A percentile compares a stretch with the other conserved stretches of the same genome.
These are phyloP conservation scores for Aspergillus luchuensis DNA, from an alignment of 2,329 filamentous ascomycete species.

Conservation along the genomic window DNA sequence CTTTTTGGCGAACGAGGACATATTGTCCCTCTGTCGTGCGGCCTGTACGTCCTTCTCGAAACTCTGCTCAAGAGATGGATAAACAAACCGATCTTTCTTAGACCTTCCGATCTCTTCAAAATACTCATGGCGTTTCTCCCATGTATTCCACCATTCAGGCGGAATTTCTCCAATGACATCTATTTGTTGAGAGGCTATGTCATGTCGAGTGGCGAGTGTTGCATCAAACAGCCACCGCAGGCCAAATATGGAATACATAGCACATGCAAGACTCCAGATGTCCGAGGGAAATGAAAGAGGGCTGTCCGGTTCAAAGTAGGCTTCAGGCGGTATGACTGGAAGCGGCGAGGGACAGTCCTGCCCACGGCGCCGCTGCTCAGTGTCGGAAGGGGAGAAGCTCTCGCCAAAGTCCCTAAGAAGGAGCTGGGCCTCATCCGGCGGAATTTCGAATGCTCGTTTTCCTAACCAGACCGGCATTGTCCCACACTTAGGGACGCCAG, in stretches of 20 bases:
- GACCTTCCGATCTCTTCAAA: not conserved
- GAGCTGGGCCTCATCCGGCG: not conserved
- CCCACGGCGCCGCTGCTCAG: not conserved
- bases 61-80: not conserved
- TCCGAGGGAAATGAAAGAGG: not conserved
- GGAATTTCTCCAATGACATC: not conserved
- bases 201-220: not conserved
- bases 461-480: not conserved
- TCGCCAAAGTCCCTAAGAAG: not conserved
- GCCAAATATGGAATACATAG: not conserved
- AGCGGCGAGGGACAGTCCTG: not conserved
- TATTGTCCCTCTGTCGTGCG: not conserved
- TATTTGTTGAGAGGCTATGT: not conserved
- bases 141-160: not conserved
- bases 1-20: not conserved
- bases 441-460: not conserved
- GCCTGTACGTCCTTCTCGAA: not conserved
- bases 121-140: not conserved
- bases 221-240: not conserved
- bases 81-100: not conserved
- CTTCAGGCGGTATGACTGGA: not conserved
- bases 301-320: not conserved
- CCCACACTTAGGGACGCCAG: constrained; percentile 16
- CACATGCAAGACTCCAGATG: not conserved
- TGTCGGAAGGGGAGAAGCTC: not conserved